A percentile compares a stretch with the other conserved stretches of the same genome.
Evolutionary conservation across 2,329 filamentous ascomycete species (phyloP).

Genomic region (Xenosphaeropsis pyriputrescens): DNA sequence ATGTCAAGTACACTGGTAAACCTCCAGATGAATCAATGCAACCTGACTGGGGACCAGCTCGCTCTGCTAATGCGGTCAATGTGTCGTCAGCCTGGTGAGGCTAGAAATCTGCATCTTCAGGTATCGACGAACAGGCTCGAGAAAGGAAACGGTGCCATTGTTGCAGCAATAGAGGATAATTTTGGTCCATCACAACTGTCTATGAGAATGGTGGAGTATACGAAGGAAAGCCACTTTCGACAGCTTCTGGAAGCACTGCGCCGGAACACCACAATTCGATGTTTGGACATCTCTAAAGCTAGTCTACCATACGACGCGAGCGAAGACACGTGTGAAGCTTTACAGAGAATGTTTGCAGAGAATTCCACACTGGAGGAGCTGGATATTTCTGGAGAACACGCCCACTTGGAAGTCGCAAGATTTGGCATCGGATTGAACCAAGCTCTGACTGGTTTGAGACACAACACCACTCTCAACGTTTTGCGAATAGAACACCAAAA

Average conservation of each 20-base stretch:
- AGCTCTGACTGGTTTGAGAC: slow-evolving; percentile 47
- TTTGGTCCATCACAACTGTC: slow-evolving; percentile 47
- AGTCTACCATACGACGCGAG: slow-evolving; percentile 56
- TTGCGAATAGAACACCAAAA: slow-evolving; percentile 55
- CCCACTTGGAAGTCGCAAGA: slow-evolving; percentile 53
- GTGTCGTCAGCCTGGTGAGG: slow-evolving; percentile 29
- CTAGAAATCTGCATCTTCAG: slow-evolving; percentile 47
- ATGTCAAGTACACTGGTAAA: slow-evolving; percentile 45
- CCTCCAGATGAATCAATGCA: slow-evolving; percentile 52
- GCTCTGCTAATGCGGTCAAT: slow-evolving; percentile 51
- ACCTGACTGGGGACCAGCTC: slow-evolving; percentile 47
- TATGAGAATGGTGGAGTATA: slow-evolving; percentile 51
- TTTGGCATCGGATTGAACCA: slow-evolving; percentile 55
- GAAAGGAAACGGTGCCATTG: slow-evolving; percentile 32
- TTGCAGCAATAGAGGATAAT: slow-evolving; percentile 32
- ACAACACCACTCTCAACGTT: slow-evolving; percentile 44
- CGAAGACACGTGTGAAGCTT: slow-evolving; percentile 47
- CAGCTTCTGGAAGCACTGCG: slow-evolving; percentile 46
- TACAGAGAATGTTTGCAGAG: slow-evolving; percentile 49
- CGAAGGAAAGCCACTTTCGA: slow-evolving; percentile 31
- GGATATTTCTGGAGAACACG: slow-evolving; percentile 58
- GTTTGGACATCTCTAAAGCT: slow-evolving; percentile 55
- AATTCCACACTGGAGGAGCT: slow-evolving; percentile 52
- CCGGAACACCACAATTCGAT: slow-evolving; percentile 45
- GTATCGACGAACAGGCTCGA: slow-evolving; percentile 41